Evolutionary conservation across 2,329 filamentous ascomycete species (phyloP).

Genomic region (Thermomyces lanuginosus): DNA sequence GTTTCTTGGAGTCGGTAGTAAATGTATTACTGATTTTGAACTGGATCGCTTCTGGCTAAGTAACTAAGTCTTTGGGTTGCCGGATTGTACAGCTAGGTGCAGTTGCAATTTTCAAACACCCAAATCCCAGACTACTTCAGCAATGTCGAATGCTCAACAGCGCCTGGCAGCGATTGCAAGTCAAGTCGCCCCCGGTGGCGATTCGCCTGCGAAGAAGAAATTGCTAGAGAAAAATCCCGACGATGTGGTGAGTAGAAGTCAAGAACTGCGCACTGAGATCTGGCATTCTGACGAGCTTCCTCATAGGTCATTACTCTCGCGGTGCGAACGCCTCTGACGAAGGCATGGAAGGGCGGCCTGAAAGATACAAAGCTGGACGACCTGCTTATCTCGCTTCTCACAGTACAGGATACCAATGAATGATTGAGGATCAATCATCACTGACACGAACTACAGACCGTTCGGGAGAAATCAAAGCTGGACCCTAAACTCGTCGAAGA

Average conservation of each 20-base stretch:
- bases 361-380: slow-evolving; percentile 23
- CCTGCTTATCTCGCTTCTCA: slow-evolving; percentile 22
- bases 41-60: no score
- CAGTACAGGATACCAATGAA: slow-evolving; percentile 17
- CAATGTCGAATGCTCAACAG: slow-evolving; percentile 25
- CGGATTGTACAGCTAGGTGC: no score
- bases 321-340: slow-evolving; percentile 24
- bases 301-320: slow-evolving; percentile 25
- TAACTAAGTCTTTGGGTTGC: no score
- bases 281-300: not conserved
- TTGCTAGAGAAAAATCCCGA: slow-evolving; percentile 22
- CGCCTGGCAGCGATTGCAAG: slow-evolving; percentile 26
- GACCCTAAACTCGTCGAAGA: slow-evolving; percentile 78
- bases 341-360: slow-evolving; percentile 25
- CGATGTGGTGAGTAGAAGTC: slow-evolving; percentile 21
- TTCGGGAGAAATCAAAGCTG: slow-evolving; percentile 70
- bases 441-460: slow-evolving; percentile 35
- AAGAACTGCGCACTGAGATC: not conserved
- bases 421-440: no score
- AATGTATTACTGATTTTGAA: no score
- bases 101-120: no score
- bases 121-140: no score
- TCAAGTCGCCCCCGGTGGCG: slow-evolving; percentile 21
- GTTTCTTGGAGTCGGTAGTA: no score
- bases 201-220: slow-evolving; percentile 15